phyloP scores from a whole-genome alignment of 345 rosid species.

The Orychophragmus violaceus region DNA sequence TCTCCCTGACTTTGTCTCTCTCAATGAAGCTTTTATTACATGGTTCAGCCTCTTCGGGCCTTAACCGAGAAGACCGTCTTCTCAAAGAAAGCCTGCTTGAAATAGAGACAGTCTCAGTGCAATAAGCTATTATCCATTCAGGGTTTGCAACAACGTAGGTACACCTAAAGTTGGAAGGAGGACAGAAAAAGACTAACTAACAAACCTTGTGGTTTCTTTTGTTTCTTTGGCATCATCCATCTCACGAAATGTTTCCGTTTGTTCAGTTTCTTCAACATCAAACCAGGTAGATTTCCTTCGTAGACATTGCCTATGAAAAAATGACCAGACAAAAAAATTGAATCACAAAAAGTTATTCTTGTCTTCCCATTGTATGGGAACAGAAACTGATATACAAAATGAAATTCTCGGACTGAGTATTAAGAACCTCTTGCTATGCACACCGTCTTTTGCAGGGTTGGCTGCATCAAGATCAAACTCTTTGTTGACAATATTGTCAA shows the following conservation, averaged over 20 bases:
- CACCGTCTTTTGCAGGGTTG: constrained; percentile 2
- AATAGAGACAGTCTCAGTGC: constrained; percentile 4
- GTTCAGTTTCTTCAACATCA: constrained; percentile 18
- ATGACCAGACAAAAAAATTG: constrained; percentile 2
- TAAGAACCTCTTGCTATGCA: constrained; percentile 26
- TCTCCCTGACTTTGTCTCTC: constrained; percentile 10
- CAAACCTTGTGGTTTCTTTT: constrained; percentile 41
- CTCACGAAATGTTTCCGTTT: constrained; percentile 7
- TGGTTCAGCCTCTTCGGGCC: constrained; percentile 16
- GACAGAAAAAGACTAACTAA: not conserved
- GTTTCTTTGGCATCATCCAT: constrained; percentile 27
- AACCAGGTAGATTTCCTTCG: constrained; percentile 30
- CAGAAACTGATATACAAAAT: not conserved
- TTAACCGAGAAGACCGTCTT: constrained; percentile 29
- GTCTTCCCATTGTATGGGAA: not conserved
- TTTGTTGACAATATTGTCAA: constrained; percentile 2
- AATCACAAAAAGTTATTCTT: not conserved
- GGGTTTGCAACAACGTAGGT: not conserved
- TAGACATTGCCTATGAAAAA: constrained; percentile 17
- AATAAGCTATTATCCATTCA: not conserved
- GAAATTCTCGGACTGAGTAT: not conserved
- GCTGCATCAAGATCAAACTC: constrained; percentile 17
- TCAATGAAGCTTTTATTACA: constrained; percentile 16
- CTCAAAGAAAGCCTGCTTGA: constrained; percentile 24
- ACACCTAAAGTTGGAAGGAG: not conserved